Evolutionary conservation across 2,329 filamentous ascomycete species (phyloP).

Genomic region (Epichloe typhina): DNA sequence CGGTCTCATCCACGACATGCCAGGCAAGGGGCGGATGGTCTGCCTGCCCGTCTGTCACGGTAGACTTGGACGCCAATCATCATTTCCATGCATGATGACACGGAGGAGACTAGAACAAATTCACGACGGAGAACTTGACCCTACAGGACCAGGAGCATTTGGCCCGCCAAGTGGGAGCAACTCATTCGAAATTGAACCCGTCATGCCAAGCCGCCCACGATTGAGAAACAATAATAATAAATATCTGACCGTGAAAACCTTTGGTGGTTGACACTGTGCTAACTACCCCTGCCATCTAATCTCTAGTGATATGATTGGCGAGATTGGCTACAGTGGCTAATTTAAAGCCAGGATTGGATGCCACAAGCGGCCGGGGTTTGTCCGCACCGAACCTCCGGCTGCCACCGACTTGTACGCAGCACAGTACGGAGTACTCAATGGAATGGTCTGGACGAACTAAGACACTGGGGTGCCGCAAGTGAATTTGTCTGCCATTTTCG

Average conservation of each 20-base stretch:
- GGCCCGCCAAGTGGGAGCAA: too few relatives aligned
- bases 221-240: too few relatives aligned
- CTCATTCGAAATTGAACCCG: too few relatives aligned
- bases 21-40: neutral
- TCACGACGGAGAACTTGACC: too few relatives aligned
- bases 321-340: conserved; percentile 2
- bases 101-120: too few relatives aligned
- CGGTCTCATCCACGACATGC: neutral
- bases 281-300: neutral
- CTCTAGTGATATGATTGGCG: neutral
- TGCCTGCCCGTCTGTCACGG: neutral
- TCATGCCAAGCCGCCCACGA: too few relatives aligned
- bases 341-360: neutral
- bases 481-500: neutral
- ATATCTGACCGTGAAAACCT: neutral
- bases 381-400: neutral
- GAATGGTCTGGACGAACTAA: neutral
- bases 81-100: too few relatives aligned
- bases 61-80: too few relatives aligned
- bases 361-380: neutral
- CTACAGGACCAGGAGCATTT: too few relatives aligned
- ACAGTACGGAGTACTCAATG: too few relatives aligned
- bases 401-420: neutral
- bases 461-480: neutral
- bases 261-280: too few relatives aligned